These are phyloP conservation scores for Mycena galericulata DNA, from an alignment of 768 basidiomycete genomes.

Conservation along the genomic window DNA sequence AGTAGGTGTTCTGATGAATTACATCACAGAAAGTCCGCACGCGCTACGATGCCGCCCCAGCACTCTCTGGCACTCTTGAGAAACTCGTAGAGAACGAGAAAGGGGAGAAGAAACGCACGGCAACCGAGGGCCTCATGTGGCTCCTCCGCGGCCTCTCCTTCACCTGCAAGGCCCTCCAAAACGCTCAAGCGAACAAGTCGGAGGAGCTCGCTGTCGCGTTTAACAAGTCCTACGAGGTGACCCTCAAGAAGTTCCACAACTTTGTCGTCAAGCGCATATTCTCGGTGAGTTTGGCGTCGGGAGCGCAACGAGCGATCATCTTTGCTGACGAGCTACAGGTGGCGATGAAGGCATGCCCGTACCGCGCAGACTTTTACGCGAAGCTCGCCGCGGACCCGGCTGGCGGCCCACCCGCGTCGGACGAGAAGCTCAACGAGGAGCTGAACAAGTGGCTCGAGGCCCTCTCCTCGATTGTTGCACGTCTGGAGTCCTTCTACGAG, in stretches of 20 bases:
- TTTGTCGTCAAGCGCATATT: conserved; percentile 77
- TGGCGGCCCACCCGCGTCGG: conserved; percentile 60
- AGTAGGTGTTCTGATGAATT: background rate
- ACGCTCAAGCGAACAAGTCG: conserved; percentile 71
- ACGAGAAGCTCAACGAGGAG: conserved; percentile 66
- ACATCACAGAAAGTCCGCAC: conserved; percentile 85
- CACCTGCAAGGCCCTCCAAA: conserved; percentile 84
- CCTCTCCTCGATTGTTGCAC: conserved; percentile 64
- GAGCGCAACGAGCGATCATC: background rate
- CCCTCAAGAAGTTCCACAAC: conserved; percentile 88
- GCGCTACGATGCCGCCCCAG: conserved; percentile 70
- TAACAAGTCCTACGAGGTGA: conserved; percentile 81
- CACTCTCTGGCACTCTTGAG: conserved; percentile 86
- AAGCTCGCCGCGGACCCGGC: conserved; percentile 72
- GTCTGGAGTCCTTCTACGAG: conserved; percentile 71
- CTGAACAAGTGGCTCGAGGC: conserved; percentile 77
- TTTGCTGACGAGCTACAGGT: conserved; percentile 49
- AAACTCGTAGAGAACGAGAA: conserved; percentile 87
- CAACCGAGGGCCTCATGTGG: conserved; percentile 96
- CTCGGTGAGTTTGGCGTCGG: conserved; percentile 57
- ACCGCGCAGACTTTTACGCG: conserved; percentile 74
- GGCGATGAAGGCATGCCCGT: conserved; percentile 76
- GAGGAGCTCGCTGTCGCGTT: conserved; percentile 82
- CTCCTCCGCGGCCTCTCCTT: conserved; percentile 91
- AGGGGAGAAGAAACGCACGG: conserved; percentile 85